These are phyloP conservation scores for Wilcoxina mikolae DNA, from an alignment of 495 filamentous ascomycete species.

Conservation along the genomic window DNA sequence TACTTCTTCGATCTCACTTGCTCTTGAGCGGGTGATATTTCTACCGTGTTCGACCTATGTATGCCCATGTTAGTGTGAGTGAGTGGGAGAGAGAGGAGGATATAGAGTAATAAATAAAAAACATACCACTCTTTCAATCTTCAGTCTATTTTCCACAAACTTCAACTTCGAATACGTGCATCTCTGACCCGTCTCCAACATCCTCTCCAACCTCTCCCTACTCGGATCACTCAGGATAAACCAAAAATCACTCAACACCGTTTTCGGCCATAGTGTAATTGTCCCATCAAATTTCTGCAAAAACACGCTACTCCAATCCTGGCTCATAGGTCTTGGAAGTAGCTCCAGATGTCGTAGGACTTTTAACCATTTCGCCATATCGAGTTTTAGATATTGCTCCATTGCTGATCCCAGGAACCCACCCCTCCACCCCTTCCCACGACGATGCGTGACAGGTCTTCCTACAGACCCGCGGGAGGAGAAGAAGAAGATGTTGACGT, in stretches of 20 bases:
- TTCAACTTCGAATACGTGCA: constrained; percentile 77
- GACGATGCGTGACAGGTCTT: constrained; percentile 83
- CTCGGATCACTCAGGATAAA: constrained; percentile 75
- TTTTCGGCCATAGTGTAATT: constrained; percentile 88
- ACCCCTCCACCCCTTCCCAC: constrained; percentile 86
- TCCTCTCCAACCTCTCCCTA: constrained; percentile 56
- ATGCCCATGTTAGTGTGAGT: not conserved
- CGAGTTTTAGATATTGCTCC: constrained; percentile 89
- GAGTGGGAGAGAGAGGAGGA: not conserved
- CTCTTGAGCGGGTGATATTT: constrained; percentile 9
- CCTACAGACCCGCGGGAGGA: constrained; percentile 81
- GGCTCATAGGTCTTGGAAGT: constrained; percentile 74
- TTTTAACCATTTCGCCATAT: constrained; percentile 91
- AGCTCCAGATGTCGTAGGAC: constrained; percentile 84
- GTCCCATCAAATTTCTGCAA: constrained; percentile 88
- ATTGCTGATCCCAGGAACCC: constrained; percentile 83
- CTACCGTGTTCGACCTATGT: constrained; percentile 46
- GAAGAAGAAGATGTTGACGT: constrained; percentile 98
- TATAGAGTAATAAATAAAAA: not conserved
- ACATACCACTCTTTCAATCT: constrained; percentile 57
- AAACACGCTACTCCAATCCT: constrained; percentile 94
- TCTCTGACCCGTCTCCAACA: constrained; percentile 79
- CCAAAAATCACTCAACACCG: constrained; percentile 57
- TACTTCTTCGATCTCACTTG: not conserved
- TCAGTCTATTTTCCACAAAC: constrained; percentile 74